These are phyloP conservation scores for Suillus luteus DNA, from an alignment of 768 basidiomycete species.

Conservation along the genomic window DNA sequence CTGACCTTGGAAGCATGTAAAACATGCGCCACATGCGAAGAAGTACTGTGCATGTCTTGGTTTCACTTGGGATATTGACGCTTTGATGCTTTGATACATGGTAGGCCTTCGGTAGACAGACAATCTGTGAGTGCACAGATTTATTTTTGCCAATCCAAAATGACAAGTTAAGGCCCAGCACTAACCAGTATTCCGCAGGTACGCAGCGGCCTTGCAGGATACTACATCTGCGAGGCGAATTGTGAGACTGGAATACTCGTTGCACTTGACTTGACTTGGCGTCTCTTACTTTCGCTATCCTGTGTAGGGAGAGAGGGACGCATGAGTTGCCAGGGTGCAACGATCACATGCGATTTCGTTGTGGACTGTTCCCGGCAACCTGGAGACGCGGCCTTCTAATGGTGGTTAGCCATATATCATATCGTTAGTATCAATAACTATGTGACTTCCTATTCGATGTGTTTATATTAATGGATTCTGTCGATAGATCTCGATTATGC, in stretches of 20 bases:
- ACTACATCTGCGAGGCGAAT: slow-evolving; percentile 76
- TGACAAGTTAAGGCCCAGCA: slow-evolving; percentile 10
- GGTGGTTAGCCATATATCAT: neutral
- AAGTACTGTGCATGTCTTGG: too few relatives aligned
- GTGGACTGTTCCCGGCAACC: neutral
- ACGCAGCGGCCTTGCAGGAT: slow-evolving; percentile 91
- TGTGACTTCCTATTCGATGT: neutral
- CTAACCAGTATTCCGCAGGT: slow-evolving; percentile 46
- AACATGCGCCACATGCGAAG: too few relatives aligned
- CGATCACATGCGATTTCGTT: neutral
- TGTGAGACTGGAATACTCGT: slow-evolving; percentile 91
- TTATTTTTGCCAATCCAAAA: slow-evolving; percentile 1
- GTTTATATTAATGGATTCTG: neutral
- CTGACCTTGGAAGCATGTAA: too few relatives aligned
- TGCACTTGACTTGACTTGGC: slow-evolving; percentile 56
- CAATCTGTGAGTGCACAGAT: too few relatives aligned
- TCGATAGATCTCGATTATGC: neutral
- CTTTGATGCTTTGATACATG: too few relatives aligned
- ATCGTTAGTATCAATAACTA: neutral
- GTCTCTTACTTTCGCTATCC: slow-evolving; percentile 19
- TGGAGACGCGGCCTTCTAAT: neutral
- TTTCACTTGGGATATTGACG: too few relatives aligned
- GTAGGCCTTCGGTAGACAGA: too few relatives aligned
- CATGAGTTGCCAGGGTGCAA: neutral
- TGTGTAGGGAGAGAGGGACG: neutral